Evolutionary conservation across 345 rosid species (phyloP).

Genomic region (Diplotaxis tenuifolia): DNA sequence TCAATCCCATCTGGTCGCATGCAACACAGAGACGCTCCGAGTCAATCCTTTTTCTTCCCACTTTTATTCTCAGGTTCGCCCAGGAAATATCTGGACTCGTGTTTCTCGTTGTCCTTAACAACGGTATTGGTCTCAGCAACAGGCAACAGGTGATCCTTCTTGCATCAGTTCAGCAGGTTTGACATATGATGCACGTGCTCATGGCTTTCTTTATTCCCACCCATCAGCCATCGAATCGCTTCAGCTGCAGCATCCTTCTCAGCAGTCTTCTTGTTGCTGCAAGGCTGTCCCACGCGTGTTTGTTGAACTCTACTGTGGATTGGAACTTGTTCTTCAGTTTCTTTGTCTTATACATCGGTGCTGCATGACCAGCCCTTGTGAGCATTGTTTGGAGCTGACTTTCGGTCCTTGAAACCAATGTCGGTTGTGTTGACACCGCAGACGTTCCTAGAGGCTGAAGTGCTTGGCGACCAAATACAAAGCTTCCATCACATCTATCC

Average conservation of each 20-base stretch:
- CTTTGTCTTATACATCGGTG: constrained; percentile 72
- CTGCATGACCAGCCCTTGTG: constrained; percentile 70
- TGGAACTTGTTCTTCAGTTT: constrained; percentile 67
- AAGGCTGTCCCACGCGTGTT: constrained; percentile 77
- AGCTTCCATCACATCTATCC: constrained; percentile 67
- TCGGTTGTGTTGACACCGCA: constrained; percentile 37
- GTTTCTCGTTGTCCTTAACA: not conserved
- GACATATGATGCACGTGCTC: constrained; percentile 64
- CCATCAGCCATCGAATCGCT: constrained; percentile 79
- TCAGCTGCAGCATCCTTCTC: constrained; percentile 97
- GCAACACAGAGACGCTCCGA: constrained; percentile 7
- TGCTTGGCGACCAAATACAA: constrained; percentile 67
- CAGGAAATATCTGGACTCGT: not conserved
- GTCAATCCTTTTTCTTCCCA: not conserved
- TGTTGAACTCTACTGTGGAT: constrained; percentile 75
- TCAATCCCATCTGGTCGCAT: not conserved
- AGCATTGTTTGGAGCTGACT: constrained; percentile 88
- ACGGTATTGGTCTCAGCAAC: constrained; percentile 17
- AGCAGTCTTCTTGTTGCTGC: constrained; percentile 82
- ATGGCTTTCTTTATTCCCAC: constrained; percentile 48
- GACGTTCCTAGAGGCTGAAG: constrained; percentile 38
- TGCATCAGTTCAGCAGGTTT: constrained; percentile 68
- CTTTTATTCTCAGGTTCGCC: not conserved
- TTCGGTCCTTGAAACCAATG: constrained; percentile 47
- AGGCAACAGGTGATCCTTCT: constrained; percentile 52